Evolutionary conservation across 2,329 filamentous ascomycete genomes (phyloP), one percentile per base, ranked within the genome.

Genomic region (Aphanocladium album): DNA sequence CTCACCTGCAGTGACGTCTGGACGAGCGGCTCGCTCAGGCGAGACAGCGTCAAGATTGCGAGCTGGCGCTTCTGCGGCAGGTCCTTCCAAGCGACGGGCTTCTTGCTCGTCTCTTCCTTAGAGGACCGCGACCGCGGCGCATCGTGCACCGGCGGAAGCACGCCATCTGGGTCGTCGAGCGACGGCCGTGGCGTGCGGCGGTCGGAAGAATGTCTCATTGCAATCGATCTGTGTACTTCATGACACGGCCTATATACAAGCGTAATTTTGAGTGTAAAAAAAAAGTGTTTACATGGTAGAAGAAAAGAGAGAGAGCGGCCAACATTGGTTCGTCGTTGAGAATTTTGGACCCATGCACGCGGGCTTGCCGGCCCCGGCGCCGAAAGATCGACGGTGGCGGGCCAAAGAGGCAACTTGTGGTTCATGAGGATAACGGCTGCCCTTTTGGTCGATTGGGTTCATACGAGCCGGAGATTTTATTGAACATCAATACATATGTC

Each of bases 11-110:
- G 73, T 14, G 87, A 90, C 1, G 89, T 92, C 69, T 95, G 89
- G 0, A 90, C 89, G 39, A 96, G 77, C 3, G 91, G 91, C 70
- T 96, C 92, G 12, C 89, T 91, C 23, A 96, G 77, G 30, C 92
- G 85, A 9, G 91, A 88, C 49, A 96, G 76, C 0, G 89, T 91
- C 54, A 96, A 80, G 61, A 96, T 87, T 33, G 88, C 76, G 21
- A 96, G 81, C 73, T 96, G 91, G 50, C 84, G 80, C 73, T 92
- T 96, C 61, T 84, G 81, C 0, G 92, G 92, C 1, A 96, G 77
- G 14, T 89, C 86, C 45, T 77, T 77, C 90, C 90, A 95, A 30
- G 70, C 54, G 8, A 72, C 67, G 1, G 67, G 62, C 12, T 63
- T 63, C 6, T 62, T 64, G 60, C 54, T 49, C 62, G 58, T 8